These are phyloP conservation scores for Carex arenaria DNA, from an alignment of 202 grass and related monocot species.

Conservation along the genomic window DNA sequence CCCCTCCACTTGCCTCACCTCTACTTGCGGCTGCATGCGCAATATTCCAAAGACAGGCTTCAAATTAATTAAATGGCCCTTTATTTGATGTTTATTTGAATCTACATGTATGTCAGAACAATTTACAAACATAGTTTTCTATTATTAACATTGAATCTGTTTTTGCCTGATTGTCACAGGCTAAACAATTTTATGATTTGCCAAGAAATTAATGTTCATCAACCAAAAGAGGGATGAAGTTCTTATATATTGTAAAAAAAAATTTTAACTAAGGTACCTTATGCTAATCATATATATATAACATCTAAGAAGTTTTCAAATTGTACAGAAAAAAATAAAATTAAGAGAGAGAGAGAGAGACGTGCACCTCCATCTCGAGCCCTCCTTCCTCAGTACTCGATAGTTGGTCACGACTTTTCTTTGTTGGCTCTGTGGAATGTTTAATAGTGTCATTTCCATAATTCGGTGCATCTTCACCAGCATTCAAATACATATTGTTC, in stretches of 20 bases:
- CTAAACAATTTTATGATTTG: background rate
- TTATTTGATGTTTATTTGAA: constrained; percentile 4
- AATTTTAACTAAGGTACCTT: background rate
- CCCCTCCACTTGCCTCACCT: constrained; percentile 72
- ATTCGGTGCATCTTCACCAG: background rate
- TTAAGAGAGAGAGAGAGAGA: background rate
- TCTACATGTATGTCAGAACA: background rate
- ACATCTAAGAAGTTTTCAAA: background rate
- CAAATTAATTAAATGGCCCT: background rate
- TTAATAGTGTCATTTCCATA: constrained; percentile 10
- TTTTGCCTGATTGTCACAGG: background rate
- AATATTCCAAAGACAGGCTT: background rate
- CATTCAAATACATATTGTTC: constrained; percentile 8
- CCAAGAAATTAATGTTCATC: background rate
- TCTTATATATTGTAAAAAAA: background rate
- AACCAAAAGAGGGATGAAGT: background rate
- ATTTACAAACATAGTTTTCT: background rate
- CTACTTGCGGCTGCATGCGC: constrained; percentile 59
- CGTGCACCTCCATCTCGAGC: constrained; percentile 42
- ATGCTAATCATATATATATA: background rate
- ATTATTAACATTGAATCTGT: background rate
- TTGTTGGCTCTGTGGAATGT: background rate
- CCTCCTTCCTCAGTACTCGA: constrained; percentile 28
- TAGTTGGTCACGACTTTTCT: constrained; percentile 16
- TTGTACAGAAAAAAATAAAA: background rate